A percentile compares a stretch with the other conserved stretches of the same genome.
phyloP scores from a whole-genome alignment of 495 filamentous ascomycete species.

The Aspergillus leporis region DNA sequence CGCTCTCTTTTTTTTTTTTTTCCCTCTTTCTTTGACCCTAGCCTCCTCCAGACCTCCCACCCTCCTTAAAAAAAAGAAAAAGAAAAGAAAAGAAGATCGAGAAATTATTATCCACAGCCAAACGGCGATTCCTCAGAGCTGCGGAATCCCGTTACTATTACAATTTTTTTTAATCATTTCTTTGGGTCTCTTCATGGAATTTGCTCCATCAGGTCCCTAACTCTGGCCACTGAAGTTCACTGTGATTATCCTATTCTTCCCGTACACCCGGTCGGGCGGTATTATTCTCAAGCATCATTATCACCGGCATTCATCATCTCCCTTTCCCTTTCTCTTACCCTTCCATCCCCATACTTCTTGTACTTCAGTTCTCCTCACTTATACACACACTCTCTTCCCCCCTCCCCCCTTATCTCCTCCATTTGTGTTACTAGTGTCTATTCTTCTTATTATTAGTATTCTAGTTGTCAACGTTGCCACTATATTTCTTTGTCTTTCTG shows the following conservation, averaged over 20 bases:
- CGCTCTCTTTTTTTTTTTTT: constrained; percentile 19
- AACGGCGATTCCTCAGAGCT: constrained; percentile 31
- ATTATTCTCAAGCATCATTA: constrained; percentile 14
- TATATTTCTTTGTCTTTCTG: not conserved
- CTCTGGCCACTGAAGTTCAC: constrained; percentile 24
- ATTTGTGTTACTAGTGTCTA: constrained; percentile 13
- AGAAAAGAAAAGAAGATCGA: constrained; percentile 1
- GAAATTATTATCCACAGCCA: constrained; percentile 10
- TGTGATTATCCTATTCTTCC: constrained; percentile 28
- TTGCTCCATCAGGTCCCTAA: constrained; percentile 3
- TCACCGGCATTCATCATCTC: constrained; percentile 15
- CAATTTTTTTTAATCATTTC: constrained; percentile 23
- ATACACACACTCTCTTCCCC: constrained; percentile 13
- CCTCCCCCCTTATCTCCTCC: constrained; percentile 13
- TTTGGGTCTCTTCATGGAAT: constrained; percentile 6
- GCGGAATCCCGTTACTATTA: constrained; percentile 26
- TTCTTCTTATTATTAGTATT: constrained; percentile 14
- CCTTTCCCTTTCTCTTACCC: constrained; percentile 18
- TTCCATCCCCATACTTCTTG: constrained; percentile 14
- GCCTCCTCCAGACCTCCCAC: constrained; percentile 1
- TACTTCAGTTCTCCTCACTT: constrained; percentile 13
- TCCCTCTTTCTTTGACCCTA: not conserved
- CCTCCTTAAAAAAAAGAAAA: constrained; percentile 23
- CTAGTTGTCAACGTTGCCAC: constrained; percentile 7
- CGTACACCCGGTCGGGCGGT: constrained; percentile 9